Conservation (phyloP, 441 rosid species). For the Pelargonium myrrhifolium region DNA sequence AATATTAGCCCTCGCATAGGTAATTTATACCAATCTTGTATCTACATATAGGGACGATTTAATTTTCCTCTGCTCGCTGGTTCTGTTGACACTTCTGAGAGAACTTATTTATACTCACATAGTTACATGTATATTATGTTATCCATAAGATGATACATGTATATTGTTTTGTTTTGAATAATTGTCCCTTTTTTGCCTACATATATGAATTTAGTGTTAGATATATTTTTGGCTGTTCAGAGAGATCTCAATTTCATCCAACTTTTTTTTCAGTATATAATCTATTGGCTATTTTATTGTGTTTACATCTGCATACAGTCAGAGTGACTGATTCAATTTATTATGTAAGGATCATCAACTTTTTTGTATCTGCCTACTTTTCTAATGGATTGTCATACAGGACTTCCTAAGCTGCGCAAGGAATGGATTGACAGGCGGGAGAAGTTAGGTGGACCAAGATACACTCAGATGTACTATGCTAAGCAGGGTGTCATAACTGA, state of each 20-base stretch:
- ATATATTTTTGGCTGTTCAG: background rate
- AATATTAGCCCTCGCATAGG: slow-evolving; percentile 61
- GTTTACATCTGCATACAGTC: background rate
- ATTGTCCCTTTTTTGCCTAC: background rate
- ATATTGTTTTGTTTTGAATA: background rate
- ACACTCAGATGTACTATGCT: slow-evolving; percentile 97
- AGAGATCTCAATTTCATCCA: background rate
- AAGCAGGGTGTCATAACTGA: slow-evolving; percentile 91
- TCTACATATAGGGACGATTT: background rate
- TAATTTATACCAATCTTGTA: slow-evolving; percentile 20
- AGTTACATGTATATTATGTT: background rate
- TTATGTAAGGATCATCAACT: background rate
- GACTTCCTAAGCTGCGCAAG: slow-evolving; percentile 78
- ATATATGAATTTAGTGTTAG: background rate
- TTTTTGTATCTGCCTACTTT: slow-evolving; percentile 1
- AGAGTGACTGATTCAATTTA: background rate
- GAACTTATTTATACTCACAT: background rate
- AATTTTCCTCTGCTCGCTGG: background rate
- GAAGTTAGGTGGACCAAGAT: slow-evolving; percentile 68
- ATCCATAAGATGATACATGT: background rate
- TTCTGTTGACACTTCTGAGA: background rate
- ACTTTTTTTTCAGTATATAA: background rate
- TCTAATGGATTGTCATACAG: slow-evolving; percentile 32
- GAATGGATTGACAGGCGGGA: slow-evolving; percentile 81
- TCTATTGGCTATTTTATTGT: background rate